Conservation (phyloP, 305 asterid species). For the Coffea humblotiana region DNA sequence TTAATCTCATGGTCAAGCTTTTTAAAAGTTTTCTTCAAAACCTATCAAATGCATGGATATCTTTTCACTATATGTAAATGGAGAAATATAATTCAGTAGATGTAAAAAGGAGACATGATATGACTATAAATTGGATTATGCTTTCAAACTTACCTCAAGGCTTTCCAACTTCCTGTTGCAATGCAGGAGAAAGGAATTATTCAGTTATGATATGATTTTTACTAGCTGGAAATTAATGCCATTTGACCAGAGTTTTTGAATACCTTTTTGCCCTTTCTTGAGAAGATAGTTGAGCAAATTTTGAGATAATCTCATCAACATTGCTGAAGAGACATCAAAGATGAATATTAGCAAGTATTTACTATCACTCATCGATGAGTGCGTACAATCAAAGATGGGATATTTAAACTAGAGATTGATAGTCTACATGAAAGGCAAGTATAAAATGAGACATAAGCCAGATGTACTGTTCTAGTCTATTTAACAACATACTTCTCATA, state of each 20-base stretch:
- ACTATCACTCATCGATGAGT: neutral
- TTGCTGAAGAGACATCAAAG: constrained; percentile 47
- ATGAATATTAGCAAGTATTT: constrained; percentile 4
- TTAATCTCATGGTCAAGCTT: constrained; percentile 87
- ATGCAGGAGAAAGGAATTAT: constrained; percentile 19
- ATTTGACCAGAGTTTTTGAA: neutral
- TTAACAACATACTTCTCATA: neutral
- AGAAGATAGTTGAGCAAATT: constrained; percentile 77
- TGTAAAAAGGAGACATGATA: constrained; percentile 6
- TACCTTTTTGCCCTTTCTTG: constrained; percentile 83
- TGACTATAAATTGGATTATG: neutral
- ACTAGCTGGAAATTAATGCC: constrained; percentile 11
- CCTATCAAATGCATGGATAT: constrained; percentile 36
- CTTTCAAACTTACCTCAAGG: constrained; percentile 65
- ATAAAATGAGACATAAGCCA: neutral
- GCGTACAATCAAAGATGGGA: neutral
- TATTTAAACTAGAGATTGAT: neutral
- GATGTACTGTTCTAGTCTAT: neutral
- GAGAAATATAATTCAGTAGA: neutral
- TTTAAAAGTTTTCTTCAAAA: constrained; percentile 79
- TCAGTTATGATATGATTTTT: constrained; percentile 10
- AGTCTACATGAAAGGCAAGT: neutral
- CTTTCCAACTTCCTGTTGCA: constrained; percentile 83
- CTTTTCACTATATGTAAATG: constrained; percentile 16
- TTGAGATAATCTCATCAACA: constrained; percentile 77